These are phyloP conservation scores for Ramularia collo-cygni DNA, from an alignment of 2,329 filamentous ascomycete species.

Conservation along the genomic window DNA sequence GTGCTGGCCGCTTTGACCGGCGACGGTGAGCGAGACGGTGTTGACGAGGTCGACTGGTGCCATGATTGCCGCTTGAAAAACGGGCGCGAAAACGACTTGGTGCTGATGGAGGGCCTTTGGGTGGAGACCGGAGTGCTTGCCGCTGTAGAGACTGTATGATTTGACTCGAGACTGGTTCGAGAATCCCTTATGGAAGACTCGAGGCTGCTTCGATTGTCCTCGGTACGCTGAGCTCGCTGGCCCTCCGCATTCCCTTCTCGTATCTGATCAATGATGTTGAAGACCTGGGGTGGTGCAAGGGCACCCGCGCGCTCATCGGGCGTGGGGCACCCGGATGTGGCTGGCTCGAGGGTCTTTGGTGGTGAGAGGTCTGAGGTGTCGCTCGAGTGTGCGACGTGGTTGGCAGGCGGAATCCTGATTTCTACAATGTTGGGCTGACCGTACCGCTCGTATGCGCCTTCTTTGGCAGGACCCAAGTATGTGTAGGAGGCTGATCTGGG, in stretches of 20 bases:
- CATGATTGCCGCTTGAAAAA: slow-evolving; percentile 24
- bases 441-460: slow-evolving; percentile 17
- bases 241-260: slow-evolving; percentile 24
- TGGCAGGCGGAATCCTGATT: slow-evolving; percentile 25
- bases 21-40: slow-evolving; percentile 28
- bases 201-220: slow-evolving; percentile 20
- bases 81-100: slow-evolving; percentile 22
- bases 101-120: slow-evolving; percentile 15
- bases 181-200: slow-evolving; percentile 16
- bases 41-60: slow-evolving; percentile 21
- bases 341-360: slow-evolving; percentile 31
- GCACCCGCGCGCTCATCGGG: slow-evolving; percentile 33
- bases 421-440: slow-evolving; percentile 25
- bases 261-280: slow-evolving; percentile 26
- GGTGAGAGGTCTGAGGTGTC: slow-evolving; percentile 22
- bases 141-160: slow-evolving; percentile 17
- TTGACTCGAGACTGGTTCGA: slow-evolving; percentile 20
- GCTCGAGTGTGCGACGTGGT: slow-evolving; percentile 1
- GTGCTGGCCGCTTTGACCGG: slow-evolving; percentile 21
- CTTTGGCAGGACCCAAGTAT: slow-evolving; percentile 39
- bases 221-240: slow-evolving; percentile 15
- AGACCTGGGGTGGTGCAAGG: slow-evolving; percentile 22
- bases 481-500: slow-evolving; percentile 54
- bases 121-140: slow-evolving; percentile 18
- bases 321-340: slow-evolving; percentile 40